Evolutionary conservation across 2,329 filamentous ascomycete species (phyloP), one percentile per base, ranked within the genome.

Genomic region (Lasiodiplodia citricola): DNA sequence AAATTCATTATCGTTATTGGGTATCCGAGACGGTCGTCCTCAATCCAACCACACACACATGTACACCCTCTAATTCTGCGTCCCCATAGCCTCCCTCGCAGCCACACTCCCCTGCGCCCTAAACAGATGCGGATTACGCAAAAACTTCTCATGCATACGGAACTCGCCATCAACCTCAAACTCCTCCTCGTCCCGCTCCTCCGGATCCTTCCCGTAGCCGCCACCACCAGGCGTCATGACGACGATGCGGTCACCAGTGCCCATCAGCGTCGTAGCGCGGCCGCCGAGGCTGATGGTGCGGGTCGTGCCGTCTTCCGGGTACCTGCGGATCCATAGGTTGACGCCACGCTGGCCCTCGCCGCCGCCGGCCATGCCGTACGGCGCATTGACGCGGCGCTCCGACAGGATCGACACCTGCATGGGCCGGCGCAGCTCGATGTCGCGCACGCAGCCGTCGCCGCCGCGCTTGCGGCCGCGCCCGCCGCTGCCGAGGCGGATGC

Each of bases 241-340:
- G 67, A 95, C 91, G 74, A 95, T 93, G 8, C 91, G 83, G 75
- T 96, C 92, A 0, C 92, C 92, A 1, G 88, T 83, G 74, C 88
- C 84, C 91, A 95, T 94, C 16, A 86, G 85, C 16, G 91, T 92
- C 25, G 89, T 93, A 73, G 94, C 94, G 84, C 94, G 94, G 1
- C 88, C 91, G 0, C 92, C 92, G 50, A 94, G 77, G 74, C 92
- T 94, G 75, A 94, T 90, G 62, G 85, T 83, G 44, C 90, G 82
- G 76, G 90, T 83, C 69, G 83, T 80, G 83, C 74, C 85, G 71
- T 87, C 84, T 6, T 75, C 74, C 66, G 68, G 74, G 14, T 60
- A 55, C 44, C 8, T 50, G 13, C 56, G 41, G 28, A 67, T 60
- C 65, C 65, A 67, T 8, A 67, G 55, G 16, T 97, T 97, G 71